Conservation (phyloP, 202 grass and related monocot species). For the Setaria italica region DNA sequence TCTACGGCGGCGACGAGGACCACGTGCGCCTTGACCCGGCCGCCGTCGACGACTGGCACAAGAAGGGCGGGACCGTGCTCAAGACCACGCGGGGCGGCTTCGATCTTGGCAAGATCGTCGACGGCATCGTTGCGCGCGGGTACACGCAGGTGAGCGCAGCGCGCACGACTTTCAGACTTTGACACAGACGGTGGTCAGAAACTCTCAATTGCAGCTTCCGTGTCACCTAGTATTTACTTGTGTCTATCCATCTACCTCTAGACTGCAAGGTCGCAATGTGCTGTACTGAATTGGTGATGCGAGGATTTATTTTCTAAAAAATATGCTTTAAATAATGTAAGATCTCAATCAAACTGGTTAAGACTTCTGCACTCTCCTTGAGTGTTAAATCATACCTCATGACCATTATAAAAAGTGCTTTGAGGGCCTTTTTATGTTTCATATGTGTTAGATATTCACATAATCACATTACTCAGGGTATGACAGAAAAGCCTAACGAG, state of each 20-base stretch:
- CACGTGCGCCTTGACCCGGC: constrained; percentile 61
- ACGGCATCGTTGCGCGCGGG: constrained; percentile 69
- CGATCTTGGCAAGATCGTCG: constrained; percentile 78
- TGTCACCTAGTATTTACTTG: too few relatives aligned
- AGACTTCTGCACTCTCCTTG: not conserved
- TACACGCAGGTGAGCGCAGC: constrained; percentile 76
- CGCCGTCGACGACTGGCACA: constrained; percentile 75
- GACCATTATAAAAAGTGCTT: not conserved
- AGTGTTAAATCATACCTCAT: not conserved
- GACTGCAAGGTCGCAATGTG: too few relatives aligned
- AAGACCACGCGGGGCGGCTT: constrained; percentile 86
- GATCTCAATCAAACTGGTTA: not conserved
- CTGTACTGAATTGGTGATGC: not conserved
- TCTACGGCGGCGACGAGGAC: constrained; percentile 69
- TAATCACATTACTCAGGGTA: not conserved
- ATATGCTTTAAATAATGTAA: not conserved
- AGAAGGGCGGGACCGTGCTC: constrained; percentile 85
- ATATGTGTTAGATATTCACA: not conserved
- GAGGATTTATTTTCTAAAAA: not conserved
- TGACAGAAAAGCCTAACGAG: not conserved
- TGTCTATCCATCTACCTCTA: too few relatives aligned
- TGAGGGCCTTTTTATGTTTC: not conserved
- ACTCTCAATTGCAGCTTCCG: not conserved
- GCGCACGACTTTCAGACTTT: not conserved
- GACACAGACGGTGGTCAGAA: not conserved